A percentile compares a stretch with the other conserved stretches of the same genome.
phyloP scores from a whole-genome alignment of 805 yeast species.

The Teunomyces cretensis region DNA sequence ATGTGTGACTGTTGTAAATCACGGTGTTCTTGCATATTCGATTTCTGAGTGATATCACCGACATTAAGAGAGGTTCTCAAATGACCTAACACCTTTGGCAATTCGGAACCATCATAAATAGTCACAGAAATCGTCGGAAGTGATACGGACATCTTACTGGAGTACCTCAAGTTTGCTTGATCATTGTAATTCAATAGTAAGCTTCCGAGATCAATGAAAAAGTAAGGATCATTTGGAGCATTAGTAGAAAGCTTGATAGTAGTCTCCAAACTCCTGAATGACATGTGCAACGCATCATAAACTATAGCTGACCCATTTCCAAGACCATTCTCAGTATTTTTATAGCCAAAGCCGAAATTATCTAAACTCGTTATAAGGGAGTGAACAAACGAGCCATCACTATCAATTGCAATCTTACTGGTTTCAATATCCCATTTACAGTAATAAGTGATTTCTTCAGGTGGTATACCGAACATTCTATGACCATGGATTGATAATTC shows the following conservation, averaged over 20 bases:
- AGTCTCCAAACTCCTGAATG: constrained; percentile 53
- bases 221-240: constrained; percentile 1
- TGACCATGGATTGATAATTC: constrained; percentile 76
- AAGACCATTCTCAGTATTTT: constrained; percentile 75
- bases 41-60: constrained; percentile 59
- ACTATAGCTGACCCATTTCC: constrained; percentile 53
- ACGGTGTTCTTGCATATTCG: constrained; percentile 46
- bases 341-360: constrained; percentile 61
- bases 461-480: constrained; percentile 90
- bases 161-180: constrained; percentile 64
- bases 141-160: constrained; percentile 49
- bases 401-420: constrained; percentile 56
- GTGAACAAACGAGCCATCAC: constrained; percentile 46
- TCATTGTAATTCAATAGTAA: constrained; percentile 57
- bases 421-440: constrained; percentile 87
- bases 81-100: constrained; percentile 30
- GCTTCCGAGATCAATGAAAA: constrained; percentile 18
- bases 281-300: constrained; percentile 67
- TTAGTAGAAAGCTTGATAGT: constrained; percentile 38
- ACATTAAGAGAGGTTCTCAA: constrained; percentile 58
- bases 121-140: constrained; percentile 47
- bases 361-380: constrained; percentile 42
- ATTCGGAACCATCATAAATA: constrained; percentile 19
- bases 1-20: constrained; percentile 64
- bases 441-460: constrained; percentile 80